Evolutionary conservation across 1,284 basidiomycete species (phyloP), one percentile per base, ranked within the genome.

Genomic region (Fereydounia khargensis): DNA sequence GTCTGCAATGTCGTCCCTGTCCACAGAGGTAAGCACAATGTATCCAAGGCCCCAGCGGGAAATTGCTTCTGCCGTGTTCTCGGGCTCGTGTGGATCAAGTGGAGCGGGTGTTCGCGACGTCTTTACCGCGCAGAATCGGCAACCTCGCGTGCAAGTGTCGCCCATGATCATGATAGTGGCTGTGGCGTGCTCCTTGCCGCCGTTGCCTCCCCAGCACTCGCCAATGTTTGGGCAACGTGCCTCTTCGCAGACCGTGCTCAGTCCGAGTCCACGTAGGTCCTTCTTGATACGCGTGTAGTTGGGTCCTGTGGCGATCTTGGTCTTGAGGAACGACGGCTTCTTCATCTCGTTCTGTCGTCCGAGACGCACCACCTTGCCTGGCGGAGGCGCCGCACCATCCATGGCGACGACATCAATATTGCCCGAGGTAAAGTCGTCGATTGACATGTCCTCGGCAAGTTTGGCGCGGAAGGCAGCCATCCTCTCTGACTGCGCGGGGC

Each of bases 181-280:
- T 6, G 95, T 99, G 11, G 95, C 95, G 39, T 85, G 83, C 45
- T 85, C 84, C 17, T 84, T 84, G n/a, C 79, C 82, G 41, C 82
- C 84, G 6, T 73, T 73, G 2, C 92, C 92, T 39, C 95, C 92
- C 95, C 95, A 99, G 77, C 95, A 99, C 72, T 98, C 94, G 22
- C 94, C 95, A 47, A 98, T 97, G 73, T 99, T 99, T 1, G 95
- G 95, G 81, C 95, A 99, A 52, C 92, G 84, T 20, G 95, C 95
- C 78, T 99, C 95, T 77, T 99, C 95, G 70, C 95, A 99, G 1
- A 99, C 95, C 0, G 95, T 99, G 70, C 94, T 90, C 38, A 99
- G 79, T 8, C 84, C 84, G 0, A 99, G 82, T 1, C 91, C 92
- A 44, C 95, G 82, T 17, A 99, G 81, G 76, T 99, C 95, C 65